Evolutionary conservation across 768 basidiomycete genomes (phyloP).

Genomic region (Tephrocybe sp.): DNA sequence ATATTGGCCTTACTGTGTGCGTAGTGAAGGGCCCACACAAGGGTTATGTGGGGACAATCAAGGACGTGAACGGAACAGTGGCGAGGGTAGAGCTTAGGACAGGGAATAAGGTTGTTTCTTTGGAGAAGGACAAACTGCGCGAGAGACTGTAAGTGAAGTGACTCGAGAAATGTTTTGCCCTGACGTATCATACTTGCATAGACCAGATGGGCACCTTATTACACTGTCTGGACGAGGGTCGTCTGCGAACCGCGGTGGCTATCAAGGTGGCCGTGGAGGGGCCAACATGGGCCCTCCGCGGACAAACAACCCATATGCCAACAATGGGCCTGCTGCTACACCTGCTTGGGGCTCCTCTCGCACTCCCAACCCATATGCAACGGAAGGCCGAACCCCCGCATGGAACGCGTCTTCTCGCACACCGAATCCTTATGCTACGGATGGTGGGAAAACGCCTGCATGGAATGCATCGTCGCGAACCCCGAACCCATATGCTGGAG

Average conservation of each 20-base stretch:
- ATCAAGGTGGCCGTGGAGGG: slow-evolving; percentile 12
- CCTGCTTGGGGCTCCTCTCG: slow-evolving; percentile 34
- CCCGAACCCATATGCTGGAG: slow-evolving; percentile 68
- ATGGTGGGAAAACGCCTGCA: slow-evolving; percentile 61
- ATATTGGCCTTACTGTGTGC: slow-evolving; percentile 77
- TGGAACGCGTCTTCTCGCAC: slow-evolving; percentile 61
- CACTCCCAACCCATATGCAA: slow-evolving; percentile 72
- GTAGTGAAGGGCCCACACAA: slow-evolving; percentile 89
- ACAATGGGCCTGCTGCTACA: slow-evolving; percentile 23
- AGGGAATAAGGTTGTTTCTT: slow-evolving; percentile 82
- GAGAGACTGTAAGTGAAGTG: slow-evolving; percentile 60
- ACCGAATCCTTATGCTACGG: slow-evolving; percentile 70
- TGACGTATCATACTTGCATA: slow-evolving; percentile 21
- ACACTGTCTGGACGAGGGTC: slow-evolving; percentile 40
- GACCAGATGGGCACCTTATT: slow-evolving; percentile 56
- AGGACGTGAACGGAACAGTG: slow-evolving; percentile 87
- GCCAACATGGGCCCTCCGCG: slow-evolving; percentile 17
- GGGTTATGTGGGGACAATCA: slow-evolving; percentile 88
- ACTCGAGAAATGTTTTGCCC: neutral
- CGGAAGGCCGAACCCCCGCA: slow-evolving; percentile 56
- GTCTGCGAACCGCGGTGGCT: slow-evolving; percentile 10
- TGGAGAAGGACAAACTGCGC: slow-evolving; percentile 78
- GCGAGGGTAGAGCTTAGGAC: slow-evolving; percentile 93
- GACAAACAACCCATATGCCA: slow-evolving; percentile 37
- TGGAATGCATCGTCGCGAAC: slow-evolving; percentile 67